Base-by-base conservation (phyloP, 1,139 yeast species). In the Suhomyces bribrorum region DNA sequence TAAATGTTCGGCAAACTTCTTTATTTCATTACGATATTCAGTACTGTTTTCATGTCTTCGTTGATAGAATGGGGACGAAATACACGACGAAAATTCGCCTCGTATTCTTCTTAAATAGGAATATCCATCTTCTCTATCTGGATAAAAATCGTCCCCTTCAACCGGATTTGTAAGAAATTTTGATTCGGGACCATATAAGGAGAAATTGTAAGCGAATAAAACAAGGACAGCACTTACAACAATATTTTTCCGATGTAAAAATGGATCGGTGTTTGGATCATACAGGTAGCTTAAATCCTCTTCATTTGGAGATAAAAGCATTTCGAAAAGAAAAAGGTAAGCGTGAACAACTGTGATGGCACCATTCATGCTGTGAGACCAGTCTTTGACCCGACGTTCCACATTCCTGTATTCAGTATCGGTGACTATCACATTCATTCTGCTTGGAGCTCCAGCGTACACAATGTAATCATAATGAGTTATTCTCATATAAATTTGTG, bases 171-270 rank as follows among this genome's bases (percentile, higher is more conserved):
- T 57, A 26, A 59, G 54, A 2, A 52, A 42, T 14, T 56, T 54
- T 3, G 64, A 54, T 50, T 83, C 88, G 0, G 85, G 81, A 0
- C 89, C 89, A 30, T 67, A 66, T 3, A 66, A 52, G 18, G 67
- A 64, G 54, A 62, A 81, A 36, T 74, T 76, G 48, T 72, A 82
- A 0, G 80, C 69, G 83, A 86, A 83, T 3, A 82, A 59, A 25
- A 82, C 66, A 35, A 83, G 53, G 0, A 77, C 64, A 4, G 79
- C 70, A 36, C 77, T 61, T 5, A 77, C 79, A 14, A 83, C 57
- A 25, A 79, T 75, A 47, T 79, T 77, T 15, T 81, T 73, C 31
- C 88, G 64, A 48, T 80, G 79, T 17, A 74, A 60, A 28, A 76
- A 66, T 1, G 79, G 78, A 49, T 81, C 87, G 5, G 65, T 57